A percentile compares a stretch with the other conserved stretches of the same genome.
These are phyloP conservation scores for Sequoia sempervirens DNA, from an alignment of 75 land plant species.

Conservation along the genomic window DNA sequence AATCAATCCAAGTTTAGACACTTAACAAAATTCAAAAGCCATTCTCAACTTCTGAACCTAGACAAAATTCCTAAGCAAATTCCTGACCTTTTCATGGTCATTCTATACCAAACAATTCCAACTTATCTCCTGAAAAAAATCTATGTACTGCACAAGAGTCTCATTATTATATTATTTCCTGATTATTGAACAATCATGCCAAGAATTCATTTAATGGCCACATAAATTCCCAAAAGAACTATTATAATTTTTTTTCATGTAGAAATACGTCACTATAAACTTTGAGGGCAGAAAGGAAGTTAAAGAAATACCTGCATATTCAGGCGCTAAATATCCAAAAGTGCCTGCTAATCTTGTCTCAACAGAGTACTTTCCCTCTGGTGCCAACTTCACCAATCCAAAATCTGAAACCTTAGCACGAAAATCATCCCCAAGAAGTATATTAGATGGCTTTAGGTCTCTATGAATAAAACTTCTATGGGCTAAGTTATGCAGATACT, in stretches of 20 bases:
- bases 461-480: constrained; percentile 90
- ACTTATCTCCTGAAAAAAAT: not conserved
- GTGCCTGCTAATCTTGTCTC: constrained; percentile 94
- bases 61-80: constrained; percentile 15
- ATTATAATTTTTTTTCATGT: not conserved
- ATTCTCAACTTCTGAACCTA: constrained; percentile 5
- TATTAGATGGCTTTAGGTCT: constrained; percentile 91
- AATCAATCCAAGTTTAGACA: not conserved
- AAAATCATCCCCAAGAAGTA: constrained; percentile 75
- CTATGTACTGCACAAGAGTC: not conserved
- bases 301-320: constrained; percentile 80
- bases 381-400: constrained; percentile 88
- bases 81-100: constrained; percentile 5
- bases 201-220: not conserved
- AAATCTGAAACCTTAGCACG: constrained; percentile 94
- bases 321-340: constrained; percentile 94
- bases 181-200: not conserved
- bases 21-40: not conserved
- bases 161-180: not conserved
- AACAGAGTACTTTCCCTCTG: constrained; percentile 75
- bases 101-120: not conserved
- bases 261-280: not conserved
- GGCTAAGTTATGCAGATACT: constrained; percentile 84
- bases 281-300: not conserved
- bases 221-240: not conserved